Evolutionary conservation across 164 flowering plant species (phyloP), one percentile per base, ranked within the genome.

Genomic region (Sextonia rubra): DNA sequence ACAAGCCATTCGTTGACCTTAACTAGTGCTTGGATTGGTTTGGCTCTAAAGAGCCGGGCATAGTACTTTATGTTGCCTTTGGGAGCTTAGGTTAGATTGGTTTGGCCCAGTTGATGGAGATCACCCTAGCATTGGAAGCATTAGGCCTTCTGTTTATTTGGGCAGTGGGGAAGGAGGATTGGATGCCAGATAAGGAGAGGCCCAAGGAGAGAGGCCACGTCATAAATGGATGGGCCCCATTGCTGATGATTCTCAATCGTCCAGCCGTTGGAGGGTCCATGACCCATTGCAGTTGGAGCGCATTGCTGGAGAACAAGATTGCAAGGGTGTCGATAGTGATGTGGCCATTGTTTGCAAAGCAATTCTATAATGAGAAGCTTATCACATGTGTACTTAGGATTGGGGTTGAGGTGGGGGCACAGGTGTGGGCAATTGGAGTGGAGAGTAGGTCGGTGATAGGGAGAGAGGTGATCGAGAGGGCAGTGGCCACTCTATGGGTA

Each of bases 151-250:
- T 26, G 8, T 69, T 69, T 62, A 48, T 70, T 12, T 70, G 72
- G 72, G 72, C 29, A 26, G 20, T 70, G 55, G 27, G 68, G 37
- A n/a, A 5, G 0, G 56, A 7, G 11, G 2, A 47, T 12, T n/a
- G 26, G 49, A 3, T 71, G 56, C 71, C 71, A 12, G 60, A 56
- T 60, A 29, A 78, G 78, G 30, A 76, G 27, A 69, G 24, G 20
- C 3, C 20, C 56, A 3, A 82, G 78, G 60, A 30, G 83, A n/a
- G 78, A 24, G 91, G 92, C 0, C 69, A 88, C 1, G 1, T 90
- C 44, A 83, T 90, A 26, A 74, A 63, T 32, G 94, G 91, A 4
- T 90, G 94, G 94, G 89, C 92, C 0, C 94, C 92, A 0, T 91
- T 88, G 66, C 77, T 85, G 5, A 70, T 83, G 24, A 87, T 90